Base-by-base conservation (phyloP, 2,329 filamentous ascomycete species). In the Amylocarpus encephaloides region DNA sequence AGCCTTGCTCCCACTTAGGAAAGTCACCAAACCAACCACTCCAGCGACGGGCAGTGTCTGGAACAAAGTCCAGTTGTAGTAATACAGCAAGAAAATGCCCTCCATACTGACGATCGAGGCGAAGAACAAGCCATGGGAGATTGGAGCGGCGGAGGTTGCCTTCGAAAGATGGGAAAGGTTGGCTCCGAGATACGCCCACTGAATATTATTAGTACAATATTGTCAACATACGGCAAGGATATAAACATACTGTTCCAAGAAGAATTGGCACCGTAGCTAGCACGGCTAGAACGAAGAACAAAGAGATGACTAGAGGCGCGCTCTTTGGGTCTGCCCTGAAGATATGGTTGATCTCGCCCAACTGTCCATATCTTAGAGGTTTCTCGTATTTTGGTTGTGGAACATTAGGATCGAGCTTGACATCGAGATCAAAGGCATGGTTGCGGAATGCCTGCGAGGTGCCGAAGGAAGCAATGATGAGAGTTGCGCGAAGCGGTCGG, bases 21-120 rank as follows among this genome's bases (percentile, higher is more conserved):
- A 88, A 10, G 88, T 81, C 48, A 90, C 79, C 22, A 78, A 70
- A 13, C 83, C 82, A 29, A 93, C 79, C 39, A 83, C 71, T 32
- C 75, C 75, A 48, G 85, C 82, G 22, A 82, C 83, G 4, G 90
- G 91, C 44, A 98, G 75, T 12, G 82, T 82, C 73, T 95, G 85
- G 77, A 97, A 95, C 41, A 98, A 75, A 64, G 85, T 95, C 91
- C 92, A 96, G 64, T 73, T 81, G 47, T 80, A 85, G 71, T 97
- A 97, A 77, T 98, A 98, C 59, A 95, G 72, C 74, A 93, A 92
- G 72, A 98, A 96, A 50, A 95, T 83, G 13, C 80, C 86, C 69
- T 98, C 93, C 75, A 98, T 87, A 18, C 83, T 82, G 35, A 95
- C 54, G 49, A 98, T 82, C 5, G 90, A 95, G 46, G 86, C 87